phyloP scores from a whole-genome alignment of 306 rosid species.

The Comarum palustre region DNA sequence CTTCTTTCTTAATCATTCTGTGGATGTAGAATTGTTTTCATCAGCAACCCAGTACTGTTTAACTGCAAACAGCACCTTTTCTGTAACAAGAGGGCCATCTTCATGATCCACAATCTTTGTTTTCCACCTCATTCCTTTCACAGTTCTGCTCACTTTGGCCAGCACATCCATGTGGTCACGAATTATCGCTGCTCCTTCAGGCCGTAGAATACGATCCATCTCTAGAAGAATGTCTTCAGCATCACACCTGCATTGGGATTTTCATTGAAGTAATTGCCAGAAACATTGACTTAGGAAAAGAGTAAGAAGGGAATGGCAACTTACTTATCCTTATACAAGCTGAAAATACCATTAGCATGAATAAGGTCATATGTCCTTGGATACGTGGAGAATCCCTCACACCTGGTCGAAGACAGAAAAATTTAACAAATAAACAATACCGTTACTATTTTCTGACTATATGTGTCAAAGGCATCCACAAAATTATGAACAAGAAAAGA shows the following conservation, averaged over 20 bases:
- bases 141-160: slow-evolving; percentile 48
- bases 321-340: slow-evolving; percentile 65
- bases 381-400: slow-evolving; percentile 85
- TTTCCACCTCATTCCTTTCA: slow-evolving; percentile 76
- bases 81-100: slow-evolving; percentile 68
- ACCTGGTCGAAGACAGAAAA: slow-evolving; percentile 44
- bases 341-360: slow-evolving; percentile 74
- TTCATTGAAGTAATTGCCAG: background rate
- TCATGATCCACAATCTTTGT: slow-evolving; percentile 71
- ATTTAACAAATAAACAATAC: slow-evolving; percentile 7
- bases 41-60: slow-evolving; percentile 74
- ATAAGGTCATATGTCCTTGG: slow-evolving; percentile 89
- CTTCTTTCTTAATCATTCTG: slow-evolving; percentile 23
- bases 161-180: slow-evolving; percentile 61
- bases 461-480: background rate
- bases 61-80: slow-evolving; percentile 70
- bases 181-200: slow-evolving; percentile 76
- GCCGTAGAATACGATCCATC: slow-evolving; percentile 80
- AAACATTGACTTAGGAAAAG: background rate
- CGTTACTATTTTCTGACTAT: background rate
- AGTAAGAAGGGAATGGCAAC: slow-evolving; percentile 1
- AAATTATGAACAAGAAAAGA: background rate
- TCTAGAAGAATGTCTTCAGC: slow-evolving; percentile 66
- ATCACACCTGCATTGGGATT: slow-evolving; percentile 49
- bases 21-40: slow-evolving; percentile 41